Evolutionary conservation across 2,329 filamentous ascomycete genomes (phyloP), one percentile per base, ranked within the genome.

Genomic region (Trichothecium roseum): DNA sequence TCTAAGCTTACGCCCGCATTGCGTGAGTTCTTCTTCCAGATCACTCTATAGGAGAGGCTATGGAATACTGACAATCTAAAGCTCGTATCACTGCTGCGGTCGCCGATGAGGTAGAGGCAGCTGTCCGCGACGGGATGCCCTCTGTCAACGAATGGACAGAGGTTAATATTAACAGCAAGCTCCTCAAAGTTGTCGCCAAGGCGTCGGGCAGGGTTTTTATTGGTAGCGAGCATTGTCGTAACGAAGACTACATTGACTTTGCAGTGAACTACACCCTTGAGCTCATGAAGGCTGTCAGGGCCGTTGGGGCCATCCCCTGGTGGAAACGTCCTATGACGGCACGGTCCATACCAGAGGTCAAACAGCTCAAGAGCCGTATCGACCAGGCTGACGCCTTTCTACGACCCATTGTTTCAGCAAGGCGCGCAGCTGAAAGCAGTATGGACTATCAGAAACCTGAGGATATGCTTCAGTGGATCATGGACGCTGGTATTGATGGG

Each of bases 401-500:
- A 10, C 33, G 38, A 6, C 60, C 62, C 3, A 36, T 63, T 1
- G 48, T 67, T 6, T 35, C 42, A 8, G 40, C 50, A 18, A 49
- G 63, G 9, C 37, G 42, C 22, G 44, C 48, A 16, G 29, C 38
- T 3, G 26, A 34, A 13, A 34, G 44, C 28, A 27, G 35, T 8
- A 32, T 40, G 2, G 41, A 38, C 4, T 37, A 38, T 5, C 41
- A 50, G 17, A 57, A 57, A 40, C 62, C 64, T 0, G 59, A 67
- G 37, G 66, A 70, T 40, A 63, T 68, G 51, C 50, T 66, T 16
- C 60, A 68, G 43, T 69, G 66, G 66, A 30, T 69, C 4, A 51
- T 66, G 12, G 56, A 64, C 15, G 47, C 50, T 0, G 52, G 60
- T 18, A 42, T 48, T 2, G 57, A 61, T 44, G 42, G 48, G 5